Evolutionary conservation across 2,329 filamentous ascomycete genomes (phyloP), one percentile per base, ranked within the genome.

Genomic region (Zasmidium cellare): DNA sequence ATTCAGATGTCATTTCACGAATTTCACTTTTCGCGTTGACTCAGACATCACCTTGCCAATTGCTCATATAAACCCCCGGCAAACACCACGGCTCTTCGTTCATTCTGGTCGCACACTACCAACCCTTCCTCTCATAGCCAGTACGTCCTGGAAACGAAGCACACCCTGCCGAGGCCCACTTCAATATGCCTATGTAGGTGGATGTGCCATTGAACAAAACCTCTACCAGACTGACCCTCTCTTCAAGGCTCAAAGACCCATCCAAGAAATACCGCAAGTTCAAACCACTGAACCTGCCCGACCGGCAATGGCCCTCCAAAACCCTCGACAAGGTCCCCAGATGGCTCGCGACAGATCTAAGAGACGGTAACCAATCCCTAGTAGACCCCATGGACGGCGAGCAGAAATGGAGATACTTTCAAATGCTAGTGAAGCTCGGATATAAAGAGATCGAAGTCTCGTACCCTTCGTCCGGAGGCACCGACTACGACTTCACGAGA

Each of bases 361-460:
- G 93, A 70, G 93, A 97, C 80, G 93, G 92, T 57, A 97, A 97
- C 81, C 93, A 97, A 80, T 92, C 88, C 75, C 81, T 96, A 75
- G 87, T 91, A 31, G 91, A 96, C 74, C 92, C 93, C 63, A 97
- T 97, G 92, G 94, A 91, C 71, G 91, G 91, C 66, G 91, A 96
- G 50, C 92, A 97, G 81, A 97, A 97, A 79, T 94, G 89, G 86
- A 82, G 83, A 61, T 97, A 92, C 82, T 97, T 97, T 82, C 87
- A 92, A 77, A 96, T 96, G 91, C 85, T 97, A 54, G 86, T 88
- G 69, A 87, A 93, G 61, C 83, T 97, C 51, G 93, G 94, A 67
- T 97, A 96, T 83, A 97, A 97, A 79, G 93, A 97, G 78, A 97
- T 97, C 65, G 93, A 97, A 74, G 89, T 97, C 19, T 94, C 92